Percentiles rank a stretch among this genome's conserved stretches.
Evolutionary conservation across 805 yeast genomes (phyloP).

Genomic region (Osmozyma mogii): DNA sequence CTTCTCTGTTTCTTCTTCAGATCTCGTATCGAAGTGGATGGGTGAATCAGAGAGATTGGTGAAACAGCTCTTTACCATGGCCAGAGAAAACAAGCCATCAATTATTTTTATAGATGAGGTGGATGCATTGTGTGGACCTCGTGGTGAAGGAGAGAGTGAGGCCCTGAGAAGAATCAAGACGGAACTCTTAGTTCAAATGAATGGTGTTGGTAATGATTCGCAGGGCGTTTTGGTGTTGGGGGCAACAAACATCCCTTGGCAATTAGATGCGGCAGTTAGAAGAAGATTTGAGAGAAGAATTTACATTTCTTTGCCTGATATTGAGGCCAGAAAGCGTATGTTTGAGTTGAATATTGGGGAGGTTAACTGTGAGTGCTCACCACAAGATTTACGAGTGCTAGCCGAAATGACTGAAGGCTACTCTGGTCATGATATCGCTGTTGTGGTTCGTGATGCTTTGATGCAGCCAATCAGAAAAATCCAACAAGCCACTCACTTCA

Average conservation of each 20-base stretch:
- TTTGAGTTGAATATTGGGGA: conserved; percentile 88
- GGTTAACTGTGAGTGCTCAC: conserved; percentile 72
- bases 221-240: conserved; percentile 90
- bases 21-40: conserved; percentile 97
- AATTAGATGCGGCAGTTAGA: conserved; percentile 92
- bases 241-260: conserved; percentile 99
- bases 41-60: conserved; percentile 96
- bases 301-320: conserved; percentile 90
- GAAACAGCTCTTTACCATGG: conserved; percentile 91
- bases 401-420: conserved; percentile 96
- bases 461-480: conserved; percentile 97
- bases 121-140: conserved; percentile 94
- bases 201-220: conserved; percentile 95
- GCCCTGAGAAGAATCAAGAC: conserved; percentile 95
- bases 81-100: conserved; percentile 91
- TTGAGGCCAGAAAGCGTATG: conserved; percentile 88
- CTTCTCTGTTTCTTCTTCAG: conserved; percentile 93
- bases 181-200: conserved; percentile 94
- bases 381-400: conserved; percentile 65
- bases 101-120: conserved; percentile 97
- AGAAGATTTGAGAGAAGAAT: conserved; percentile 94
- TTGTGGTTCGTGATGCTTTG: conserved; percentile 91
- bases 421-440: conserved; percentile 95
- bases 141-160: conserved; percentile 97
- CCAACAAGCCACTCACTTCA: conserved; percentile 94